Evolutionary conservation across 2,329 filamentous ascomycete genomes (phyloP).

Genomic region (Trichoderma citrinoviride): DNA sequence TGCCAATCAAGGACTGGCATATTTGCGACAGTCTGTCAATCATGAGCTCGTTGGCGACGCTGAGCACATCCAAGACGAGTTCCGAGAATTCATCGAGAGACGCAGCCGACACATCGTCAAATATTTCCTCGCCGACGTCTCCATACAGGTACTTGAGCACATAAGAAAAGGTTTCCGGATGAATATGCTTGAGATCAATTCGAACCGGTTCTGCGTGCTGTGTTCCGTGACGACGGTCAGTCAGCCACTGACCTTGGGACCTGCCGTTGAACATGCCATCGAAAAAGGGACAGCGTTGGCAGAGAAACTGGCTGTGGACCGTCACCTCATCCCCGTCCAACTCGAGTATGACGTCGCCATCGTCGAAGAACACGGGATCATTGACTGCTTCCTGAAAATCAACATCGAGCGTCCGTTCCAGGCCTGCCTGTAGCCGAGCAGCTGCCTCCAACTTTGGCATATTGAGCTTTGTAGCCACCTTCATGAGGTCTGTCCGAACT

Average conservation of each 20-base stretch:
- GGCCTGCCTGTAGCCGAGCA: slow-evolving; percentile 69
- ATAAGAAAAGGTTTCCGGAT: slow-evolving; percentile 68
- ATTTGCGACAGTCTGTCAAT: slow-evolving; percentile 85
- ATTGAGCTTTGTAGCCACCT: slow-evolving; percentile 67
- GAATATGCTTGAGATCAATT: slow-evolving; percentile 81
- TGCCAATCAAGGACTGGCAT: slow-evolving; percentile 80
- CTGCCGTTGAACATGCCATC: slow-evolving; percentile 85
- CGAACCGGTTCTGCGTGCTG: slow-evolving; percentile 48
- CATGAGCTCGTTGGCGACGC: slow-evolving; percentile 91
- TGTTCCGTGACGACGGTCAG: slow-evolving; percentile 56
- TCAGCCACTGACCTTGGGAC: slow-evolving; percentile 80
- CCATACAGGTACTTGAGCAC: slow-evolving; percentile 81
- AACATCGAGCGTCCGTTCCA: slow-evolving; percentile 60
- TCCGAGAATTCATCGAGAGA: slow-evolving; percentile 84
- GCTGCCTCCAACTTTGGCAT: slow-evolving; percentile 72
- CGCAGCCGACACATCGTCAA: slow-evolving; percentile 68
- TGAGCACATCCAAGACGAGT: slow-evolving; percentile 85
- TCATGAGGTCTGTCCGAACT: slow-evolving; percentile 84
- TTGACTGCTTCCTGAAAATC: slow-evolving; percentile 70
- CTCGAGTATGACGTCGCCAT: slow-evolving; percentile 76
- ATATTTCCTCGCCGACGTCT: slow-evolving; percentile 76
- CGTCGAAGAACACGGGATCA: slow-evolving; percentile 70
- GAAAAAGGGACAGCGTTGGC: slow-evolving; percentile 88
- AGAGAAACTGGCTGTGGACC: slow-evolving; percentile 76
- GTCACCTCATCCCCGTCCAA: slow-evolving; percentile 69